Base-by-base conservation (phyloP, 345 rosid species). In the Salix exigua region DNA sequence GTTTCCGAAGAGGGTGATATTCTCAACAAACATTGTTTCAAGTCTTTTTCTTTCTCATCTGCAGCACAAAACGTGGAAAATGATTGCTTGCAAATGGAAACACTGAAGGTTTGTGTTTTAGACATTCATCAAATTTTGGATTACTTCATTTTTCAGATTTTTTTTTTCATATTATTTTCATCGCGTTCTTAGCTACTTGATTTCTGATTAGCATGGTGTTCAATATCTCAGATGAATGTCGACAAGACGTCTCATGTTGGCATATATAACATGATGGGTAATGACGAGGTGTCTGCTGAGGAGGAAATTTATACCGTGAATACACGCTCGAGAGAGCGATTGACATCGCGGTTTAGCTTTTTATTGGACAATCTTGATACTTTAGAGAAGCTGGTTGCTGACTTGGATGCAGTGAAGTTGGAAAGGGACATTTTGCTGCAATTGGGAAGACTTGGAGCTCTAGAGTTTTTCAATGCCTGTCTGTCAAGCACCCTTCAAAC, bases 371-470 rank as follows among this genome's bases (percentile, higher is more conserved):
- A 90, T 81, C 92, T 92, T 53, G 60, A 85, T 48, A 88, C 84
- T 33, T 79, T 94, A 75, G 94, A 94, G 84, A 82, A 88, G 25
- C 88, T 87, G 51, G 84, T 92, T 72, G 74, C 81, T 25, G 88
- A 90, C 80, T 80, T 84, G 18, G 83, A 87, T 28, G 83, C 65
- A 1, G 66, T 86, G 44, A 85, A 76, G 75, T 78, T 89, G 87
- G 93, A 94, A 83, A 85, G 70, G 73, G 90, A 92, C 70, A 92
- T 90, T 68, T 81, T 88, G 82, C 73, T 75, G 55, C 96, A 94
- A 71, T 78, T 91, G 75, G 84, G 87, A 74, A 87, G 86, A 72
- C 79, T 93, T 66, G 98, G 98, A 38, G 95, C 93, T 78, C 44
- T 91, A 18, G 81, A 88, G 40, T 82, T 89, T 72, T 90, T 87